phyloP scores from a whole-genome alignment of 768 basidiomycete species.

The Termitomyces sp. region DNA sequence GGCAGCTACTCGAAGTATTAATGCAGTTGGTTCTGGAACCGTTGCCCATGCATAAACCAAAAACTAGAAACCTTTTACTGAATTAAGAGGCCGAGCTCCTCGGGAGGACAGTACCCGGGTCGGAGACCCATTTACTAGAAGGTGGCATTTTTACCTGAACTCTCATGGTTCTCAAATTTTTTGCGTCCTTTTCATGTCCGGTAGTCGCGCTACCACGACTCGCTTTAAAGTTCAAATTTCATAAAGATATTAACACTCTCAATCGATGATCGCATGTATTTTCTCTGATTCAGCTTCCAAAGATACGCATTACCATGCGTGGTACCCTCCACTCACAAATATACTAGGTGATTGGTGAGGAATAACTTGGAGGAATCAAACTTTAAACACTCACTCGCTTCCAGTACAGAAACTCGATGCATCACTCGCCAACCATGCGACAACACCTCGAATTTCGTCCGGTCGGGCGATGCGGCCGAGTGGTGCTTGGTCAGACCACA shows the following conservation, averaged over 20 bases:
- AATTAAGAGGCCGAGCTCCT: background rate
- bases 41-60: background rate
- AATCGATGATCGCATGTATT: too few relatives aligned
- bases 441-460: conserved; percentile 13
- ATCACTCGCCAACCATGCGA: background rate
- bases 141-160: background rate
- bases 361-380: background rate
- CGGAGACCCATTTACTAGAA: background rate
- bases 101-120: background rate
- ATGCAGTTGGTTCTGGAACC: background rate
- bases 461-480: conserved; percentile 65
- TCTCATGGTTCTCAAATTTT: background rate
- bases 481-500: conserved; percentile 64
- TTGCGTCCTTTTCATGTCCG: background rate
- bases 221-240: too few relatives aligned
- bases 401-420: background rate
- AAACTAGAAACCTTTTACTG: too few relatives aligned
- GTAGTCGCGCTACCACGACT: background rate
- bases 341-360: conserved; percentile 29
- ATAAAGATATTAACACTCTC: too few relatives aligned
- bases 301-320: conserved; percentile 53
- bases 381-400: conserved; percentile 31
- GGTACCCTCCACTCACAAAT: conserved; percentile 53
- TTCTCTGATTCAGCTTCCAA: too few relatives aligned
- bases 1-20: background rate